Evolutionary conservation across 2,329 filamentous ascomycete species (phyloP).

Genomic region (Fusarium sp.): DNA sequence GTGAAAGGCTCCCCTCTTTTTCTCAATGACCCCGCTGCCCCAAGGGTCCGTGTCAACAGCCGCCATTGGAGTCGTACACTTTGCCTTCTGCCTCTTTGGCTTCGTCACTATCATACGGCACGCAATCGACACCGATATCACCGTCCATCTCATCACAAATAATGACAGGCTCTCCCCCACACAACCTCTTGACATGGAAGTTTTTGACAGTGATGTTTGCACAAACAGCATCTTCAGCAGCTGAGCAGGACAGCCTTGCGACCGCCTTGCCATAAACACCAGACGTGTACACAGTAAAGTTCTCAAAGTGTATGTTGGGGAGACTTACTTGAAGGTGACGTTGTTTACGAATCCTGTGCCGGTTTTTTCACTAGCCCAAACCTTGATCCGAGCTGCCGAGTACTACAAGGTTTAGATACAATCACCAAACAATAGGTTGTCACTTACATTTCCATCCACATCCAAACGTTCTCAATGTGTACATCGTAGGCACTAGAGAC

Average conservation of each 20-base stretch:
- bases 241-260: slow-evolving; percentile 64
- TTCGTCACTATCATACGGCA: slow-evolving; percentile 22
- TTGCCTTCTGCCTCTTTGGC: neutral
- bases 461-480: slow-evolving; percentile 66
- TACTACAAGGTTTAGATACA: neutral
- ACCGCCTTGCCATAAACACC: slow-evolving; percentile 65
- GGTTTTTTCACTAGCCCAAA: slow-evolving; percentile 65
- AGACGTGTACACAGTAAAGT: slow-evolving; percentile 65
- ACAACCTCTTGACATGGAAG: slow-evolving; percentile 54
- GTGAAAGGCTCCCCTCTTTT: neutral
- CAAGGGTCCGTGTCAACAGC: slow-evolving; percentile 10
- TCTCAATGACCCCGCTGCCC: neutral
- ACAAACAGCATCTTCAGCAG: slow-evolving; percentile 62
- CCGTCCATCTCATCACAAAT: slow-evolving; percentile 28
- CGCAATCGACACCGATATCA: slow-evolving; percentile 23
- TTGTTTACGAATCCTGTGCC: slow-evolving; percentile 71
- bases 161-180: slow-evolving; percentile 12
- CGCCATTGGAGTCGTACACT: slow-evolving; percentile 16
- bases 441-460: slow-evolving; percentile 54
- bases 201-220: slow-evolving; percentile 63
- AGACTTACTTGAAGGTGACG: slow-evolving; percentile 59
- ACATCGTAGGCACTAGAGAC: slow-evolving; percentile 65
- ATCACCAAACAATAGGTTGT: accelerated
- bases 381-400: slow-evolving; percentile 68
- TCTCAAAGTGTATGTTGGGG: slow-evolving; percentile 59